phyloP scores from a whole-genome alignment of 1,139 yeast species.

The Wickerhamomyces sp. region DNA sequence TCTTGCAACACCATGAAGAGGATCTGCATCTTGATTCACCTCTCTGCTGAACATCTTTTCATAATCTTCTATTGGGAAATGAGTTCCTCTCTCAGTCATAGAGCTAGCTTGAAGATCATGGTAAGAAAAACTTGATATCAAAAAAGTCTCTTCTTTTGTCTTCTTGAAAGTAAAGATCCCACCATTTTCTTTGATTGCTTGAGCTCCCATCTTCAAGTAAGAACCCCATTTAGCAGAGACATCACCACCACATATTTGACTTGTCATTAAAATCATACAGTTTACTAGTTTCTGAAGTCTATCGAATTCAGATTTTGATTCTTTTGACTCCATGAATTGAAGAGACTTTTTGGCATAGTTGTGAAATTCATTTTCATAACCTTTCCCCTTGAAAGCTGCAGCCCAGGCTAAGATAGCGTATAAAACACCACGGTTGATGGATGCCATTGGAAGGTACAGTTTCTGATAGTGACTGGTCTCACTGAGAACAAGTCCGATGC shows the following conservation, averaged over 20 bases:
- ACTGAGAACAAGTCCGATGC: slow-evolving; percentile 60
- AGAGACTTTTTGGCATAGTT: slow-evolving; percentile 45
- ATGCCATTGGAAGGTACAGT: slow-evolving; percentile 77
- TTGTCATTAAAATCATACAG: slow-evolving; percentile 61
- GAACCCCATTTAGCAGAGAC: slow-evolving; percentile 66
- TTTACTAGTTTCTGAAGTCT: slow-evolving; percentile 49
- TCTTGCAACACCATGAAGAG: slow-evolving; percentile 69
- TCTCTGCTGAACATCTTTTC: slow-evolving; percentile 31
- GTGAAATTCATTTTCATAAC: slow-evolving; percentile 36
- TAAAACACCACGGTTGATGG: slow-evolving; percentile 60
- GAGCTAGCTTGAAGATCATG: slow-evolving; percentile 70
- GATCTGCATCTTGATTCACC: slow-evolving; percentile 40
- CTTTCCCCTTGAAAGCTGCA: slow-evolving; percentile 37
- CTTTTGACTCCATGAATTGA: slow-evolving; percentile 35
- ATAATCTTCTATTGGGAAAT: slow-evolving; percentile 54
- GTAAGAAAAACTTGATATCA: slow-evolving; percentile 76
- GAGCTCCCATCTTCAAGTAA: slow-evolving; percentile 58
- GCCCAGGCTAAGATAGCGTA: slow-evolving; percentile 77
- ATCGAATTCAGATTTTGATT: slow-evolving; percentile 26
- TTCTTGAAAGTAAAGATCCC: slow-evolving; percentile 47
- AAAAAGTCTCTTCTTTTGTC: slow-evolving; percentile 63
- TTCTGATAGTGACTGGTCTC: slow-evolving; percentile 64
- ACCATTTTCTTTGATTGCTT: slow-evolving; percentile 50
- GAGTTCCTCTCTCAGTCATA: slow-evolving; percentile 48
- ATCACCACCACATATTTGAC: slow-evolving; percentile 73